phyloP scores from a whole-genome alignment of 768 basidiomycete genomes.

The Hemileccinum impolitum region DNA sequence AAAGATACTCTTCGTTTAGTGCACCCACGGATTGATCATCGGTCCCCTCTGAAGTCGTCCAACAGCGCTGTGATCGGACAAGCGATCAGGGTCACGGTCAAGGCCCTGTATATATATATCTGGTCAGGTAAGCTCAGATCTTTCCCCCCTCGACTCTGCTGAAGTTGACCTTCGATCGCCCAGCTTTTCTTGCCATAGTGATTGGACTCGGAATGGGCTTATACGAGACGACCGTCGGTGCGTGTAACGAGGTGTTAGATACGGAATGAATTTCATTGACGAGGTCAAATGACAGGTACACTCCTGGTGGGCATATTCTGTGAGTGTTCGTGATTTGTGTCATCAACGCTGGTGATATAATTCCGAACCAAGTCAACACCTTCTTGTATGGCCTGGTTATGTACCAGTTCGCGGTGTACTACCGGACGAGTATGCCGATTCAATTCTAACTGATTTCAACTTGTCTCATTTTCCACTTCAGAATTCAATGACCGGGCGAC shows the following conservation, averaged over 20 bases:
- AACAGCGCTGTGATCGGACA: too few relatives aligned
- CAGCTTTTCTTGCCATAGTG: too few relatives aligned
- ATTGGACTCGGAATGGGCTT: not conserved
- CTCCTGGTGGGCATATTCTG: slow-evolving; percentile 13
- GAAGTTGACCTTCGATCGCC: too few relatives aligned
- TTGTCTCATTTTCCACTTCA: not conserved
- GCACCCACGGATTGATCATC: too few relatives aligned
- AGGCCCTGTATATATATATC: too few relatives aligned
- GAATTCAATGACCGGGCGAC: slow-evolving; percentile 10
- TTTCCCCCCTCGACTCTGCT: not conserved
- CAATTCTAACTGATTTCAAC: not conserved
- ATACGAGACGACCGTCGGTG: not conserved
- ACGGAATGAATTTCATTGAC: not conserved
- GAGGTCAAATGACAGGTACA: slow-evolving; percentile 6
- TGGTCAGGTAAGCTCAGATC: not conserved
- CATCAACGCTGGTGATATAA: not conserved
- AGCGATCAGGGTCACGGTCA: too few relatives aligned
- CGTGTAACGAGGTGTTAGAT: not conserved
- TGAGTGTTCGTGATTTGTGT: not conserved
- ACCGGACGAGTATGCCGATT: slow-evolving; percentile 14
- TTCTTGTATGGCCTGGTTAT: slow-evolving; percentile 39
- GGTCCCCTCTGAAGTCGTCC: too few relatives aligned
- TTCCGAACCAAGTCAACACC: slow-evolving; percentile 8
- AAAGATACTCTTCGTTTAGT: too few relatives aligned
- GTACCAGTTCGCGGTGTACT: slow-evolving; percentile 40